Evolutionary conservation across 805 yeast genomes (phyloP), one percentile per base, ranked within the genome.

Genomic region (Metschnikowia picachoensis): DNA sequence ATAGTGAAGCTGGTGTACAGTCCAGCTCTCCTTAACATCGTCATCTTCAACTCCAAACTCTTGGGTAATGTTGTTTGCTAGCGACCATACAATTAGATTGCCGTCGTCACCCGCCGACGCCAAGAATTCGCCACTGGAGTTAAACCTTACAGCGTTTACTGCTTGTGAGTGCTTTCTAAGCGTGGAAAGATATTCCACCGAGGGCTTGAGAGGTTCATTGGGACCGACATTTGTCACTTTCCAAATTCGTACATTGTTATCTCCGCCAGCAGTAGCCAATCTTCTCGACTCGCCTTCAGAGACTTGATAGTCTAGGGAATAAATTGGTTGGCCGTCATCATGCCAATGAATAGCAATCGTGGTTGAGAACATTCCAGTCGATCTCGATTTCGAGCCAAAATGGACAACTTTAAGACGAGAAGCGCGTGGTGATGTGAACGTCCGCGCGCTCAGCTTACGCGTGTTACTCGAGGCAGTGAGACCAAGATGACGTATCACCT

Each of bases 91-190:
- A 52, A 91, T 72, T 25, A 94, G 77, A 7, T 85, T 80, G 1
- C 99, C 98, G 63, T 94, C 99, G 60, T 94, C 99, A 3, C 97
- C 95, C 0, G 96, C 97, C 0, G 92, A 78, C 0, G 98, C 98
- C 17, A 94, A 68, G 7, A 76, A 53, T 40, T 77, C 73, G 1
- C 97, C 97, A 3, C 63, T 66, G 2, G 84, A 82, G 58, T 80
- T 83, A 60, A 91, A 94, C 42, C 96, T 69, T 5, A 88, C 96
- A 30, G 82, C 91, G 60, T 94, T 94, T 16, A 94, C 97, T 0
- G 98, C 97, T 62, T 90, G 96, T 2, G 94, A 87, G 61, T 94
- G 99, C 56, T 89, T 90, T 3, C 85, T 65, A 41, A 94, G 73
- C 0, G 97, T 88, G 14, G 94, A 79, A 28, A 90, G 68, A 62